Base-by-base conservation (phyloP, 2,329 filamentous ascomycete genomes). In the Cryphonectria radicalis region DNA sequence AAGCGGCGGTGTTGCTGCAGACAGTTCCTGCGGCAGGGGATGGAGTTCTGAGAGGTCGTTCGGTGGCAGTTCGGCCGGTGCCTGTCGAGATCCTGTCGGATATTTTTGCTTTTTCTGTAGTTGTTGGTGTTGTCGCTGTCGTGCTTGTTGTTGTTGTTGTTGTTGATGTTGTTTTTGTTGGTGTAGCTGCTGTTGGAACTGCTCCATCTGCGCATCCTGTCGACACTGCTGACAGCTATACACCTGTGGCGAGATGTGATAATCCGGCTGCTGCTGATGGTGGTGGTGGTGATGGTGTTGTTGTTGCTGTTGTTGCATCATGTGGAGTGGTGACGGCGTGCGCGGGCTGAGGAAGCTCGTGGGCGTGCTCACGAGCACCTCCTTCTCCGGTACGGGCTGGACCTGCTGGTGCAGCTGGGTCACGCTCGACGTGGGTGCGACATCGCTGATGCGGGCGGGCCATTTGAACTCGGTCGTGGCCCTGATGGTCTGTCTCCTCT, bases 381-480 rank as follows among this genome's bases (percentile, higher is more conserved):
- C 66, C 66, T 71, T 71, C 25, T 65, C 66, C 19, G 63, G 62
- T 46, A 68, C 25, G 8, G 66, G 66, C 42, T 35, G 25, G 63
- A 57, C 40, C 62, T 60, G 69, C 42, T 32, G 40, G 17, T 68
- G 66, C 28, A 66, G 40, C 19, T 66, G 68, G n/a, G 66, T 68
- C 46, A 70, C 55, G 42, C 59, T 68, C 57, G 70, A 46, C 32
- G 64, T 63, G 46, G 57, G 22, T 4, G 66, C 35, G 1, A 43
- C 25, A 22, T 68, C 69, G 46, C 65, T 59, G 22, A 71, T 70
- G 25, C 71, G 66, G 25, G 66, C 37, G 17, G 69, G 69, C 71
- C 71, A 73, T 7, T 59, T 66, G 28, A 73, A 73, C 25, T 71
- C 62, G 37, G 71, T 67, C 13, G 65, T 73, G 37, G 63, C 63